Evolutionary conservation across 192 early-diverging fungal genomes (phyloP).

Genomic region (Coemansia sp.): DNA sequence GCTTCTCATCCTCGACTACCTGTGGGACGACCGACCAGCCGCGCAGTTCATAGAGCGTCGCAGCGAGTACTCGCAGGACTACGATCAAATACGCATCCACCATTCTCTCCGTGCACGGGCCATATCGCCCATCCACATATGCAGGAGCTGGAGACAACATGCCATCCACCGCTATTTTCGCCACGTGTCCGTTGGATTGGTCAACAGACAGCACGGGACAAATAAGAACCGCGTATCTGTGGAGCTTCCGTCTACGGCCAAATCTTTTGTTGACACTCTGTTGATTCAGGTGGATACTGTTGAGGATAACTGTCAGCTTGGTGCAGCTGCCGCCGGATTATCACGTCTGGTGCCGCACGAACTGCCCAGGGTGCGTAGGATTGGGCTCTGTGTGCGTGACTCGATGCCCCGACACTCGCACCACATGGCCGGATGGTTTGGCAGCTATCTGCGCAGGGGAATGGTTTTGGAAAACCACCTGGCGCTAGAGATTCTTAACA

Average conservation of each 20-base stretch:
- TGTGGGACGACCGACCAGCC: conserved; percentile 24
- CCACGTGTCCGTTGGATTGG: background rate
- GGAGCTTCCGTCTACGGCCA: conserved; percentile 4
- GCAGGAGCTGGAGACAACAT: conserved; percentile 25
- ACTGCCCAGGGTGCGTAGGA: conserved; percentile 10
- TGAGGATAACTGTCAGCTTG: background rate
- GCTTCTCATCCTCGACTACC: conserved; percentile 25
- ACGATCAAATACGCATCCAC: conserved; percentile 46
- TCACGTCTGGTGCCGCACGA: background rate
- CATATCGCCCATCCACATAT: conserved; percentile 35
- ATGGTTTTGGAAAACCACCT: conserved; percentile 2
- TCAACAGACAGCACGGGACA: conserved; percentile 3
- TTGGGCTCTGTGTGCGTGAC: conserved; percentile 26
- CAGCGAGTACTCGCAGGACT: conserved; percentile 21
- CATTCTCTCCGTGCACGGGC: conserved; percentile 15
- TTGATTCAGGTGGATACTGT: conserved; percentile 11
- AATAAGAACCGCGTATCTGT: background rate
- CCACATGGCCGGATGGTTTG: background rate
- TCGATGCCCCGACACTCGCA: background rate
- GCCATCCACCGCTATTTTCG: conserved; percentile 28
- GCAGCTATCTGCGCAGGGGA: background rate
- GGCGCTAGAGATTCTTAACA: background rate
- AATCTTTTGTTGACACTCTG: conserved; percentile 10
- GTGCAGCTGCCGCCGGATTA: background rate
- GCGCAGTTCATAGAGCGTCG: conserved; percentile 24